Percentiles rank a stretch among this genome's conserved stretches.
Conservation (phyloP, 306 rosid species). For the Prunus mume region DNA sequence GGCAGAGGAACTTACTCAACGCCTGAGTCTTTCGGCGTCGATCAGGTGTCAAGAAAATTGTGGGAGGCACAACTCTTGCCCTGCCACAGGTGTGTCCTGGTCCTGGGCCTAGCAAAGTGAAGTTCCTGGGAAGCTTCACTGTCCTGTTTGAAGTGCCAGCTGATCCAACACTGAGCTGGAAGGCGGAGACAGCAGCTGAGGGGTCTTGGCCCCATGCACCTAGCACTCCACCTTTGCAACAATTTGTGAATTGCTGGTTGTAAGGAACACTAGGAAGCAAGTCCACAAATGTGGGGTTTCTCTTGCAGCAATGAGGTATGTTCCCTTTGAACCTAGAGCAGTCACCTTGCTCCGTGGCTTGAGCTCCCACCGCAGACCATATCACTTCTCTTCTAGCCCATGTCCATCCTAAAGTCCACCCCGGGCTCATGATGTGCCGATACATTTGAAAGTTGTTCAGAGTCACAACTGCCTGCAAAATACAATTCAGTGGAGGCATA, state of each 20-base stretch:
- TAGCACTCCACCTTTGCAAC: constrained; percentile 93
- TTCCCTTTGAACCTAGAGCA: constrained; percentile 85
- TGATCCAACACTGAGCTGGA: constrained; percentile 78
- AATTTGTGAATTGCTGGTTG: constrained; percentile 83
- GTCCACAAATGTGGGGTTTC: constrained; percentile 76
- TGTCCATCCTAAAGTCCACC: constrained; percentile 92
- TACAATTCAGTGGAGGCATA: not conserved
- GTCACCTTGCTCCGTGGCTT: constrained; percentile 93
- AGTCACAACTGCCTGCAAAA: constrained; percentile 62
- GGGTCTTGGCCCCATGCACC: constrained; percentile 97
- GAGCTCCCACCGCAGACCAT: constrained; percentile 82
- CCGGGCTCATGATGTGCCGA: constrained; percentile 87
- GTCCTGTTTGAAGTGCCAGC: constrained; percentile 86
- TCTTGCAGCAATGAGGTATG: constrained; percentile 89
- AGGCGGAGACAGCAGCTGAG: constrained; percentile 65
- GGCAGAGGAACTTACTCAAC: constrained; percentile 52
- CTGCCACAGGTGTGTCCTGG: constrained; percentile 91
- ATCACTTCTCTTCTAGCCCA: constrained; percentile 92
- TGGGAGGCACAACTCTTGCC: constrained; percentile 86
- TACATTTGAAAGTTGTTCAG: constrained; percentile 82
- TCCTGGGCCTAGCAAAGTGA: constrained; percentile 87
- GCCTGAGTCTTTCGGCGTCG: constrained; percentile 89
- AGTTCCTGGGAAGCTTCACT: constrained; percentile 77
- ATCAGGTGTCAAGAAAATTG: constrained; percentile 64
- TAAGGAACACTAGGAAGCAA: constrained; percentile 91